Base-by-base conservation (phyloP, 2,329 filamentous ascomycete species). In the Calonectria multiphialidica region DNA sequence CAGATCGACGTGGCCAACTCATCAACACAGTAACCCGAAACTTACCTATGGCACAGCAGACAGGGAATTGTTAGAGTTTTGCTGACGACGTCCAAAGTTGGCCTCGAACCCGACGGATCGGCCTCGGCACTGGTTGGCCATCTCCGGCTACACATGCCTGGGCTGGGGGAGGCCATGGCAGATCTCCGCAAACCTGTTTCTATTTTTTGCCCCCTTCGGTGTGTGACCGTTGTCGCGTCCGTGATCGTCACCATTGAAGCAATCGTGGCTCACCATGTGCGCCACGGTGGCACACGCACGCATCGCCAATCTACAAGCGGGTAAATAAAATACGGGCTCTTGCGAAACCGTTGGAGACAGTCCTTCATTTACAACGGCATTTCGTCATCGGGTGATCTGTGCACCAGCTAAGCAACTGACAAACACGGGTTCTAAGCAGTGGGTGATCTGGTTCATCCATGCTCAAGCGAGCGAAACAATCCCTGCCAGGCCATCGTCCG, bases 181-280 rank as follows among this genome's bases (percentile, higher is more conserved):
- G 68, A 66, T 66, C 61, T 55, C 68, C 62, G 53, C 35, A 66
- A 42, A 70, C 62, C 62, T 62, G 65, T 25, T 66, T 66, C 66
- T 66, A 59, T 66, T 55, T 33, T 44, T 35, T 28, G n/a, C n/a
- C n/a, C n/a, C 47, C 25, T 7, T 16, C n/a, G n/a, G 42, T 35
- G 42, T 35, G 25, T 13, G 12, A 64, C 61, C 12, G 25, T 30
- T 25, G 25, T 45, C 5, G 40, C 33, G 23, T 18, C n/a, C 16
- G 50, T 10, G n/a, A n/a, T 25, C 16, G 42, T 15, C 16, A 18
- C 18, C 13, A 8, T 23, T 10, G 53, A 15, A 16, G 16, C 25
- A 53, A 18, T 53, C 30, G 49, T 9, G 49, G 49, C 49, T n/a
- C 25, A 25, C 28, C 13, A 15, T 13, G 18, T 53, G 49, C 49